Evolutionary conservation across 345 rosid genomes (phyloP), one percentile per base, ranked within the genome.

Genomic region (Bretschneidera sinensis): DNA sequence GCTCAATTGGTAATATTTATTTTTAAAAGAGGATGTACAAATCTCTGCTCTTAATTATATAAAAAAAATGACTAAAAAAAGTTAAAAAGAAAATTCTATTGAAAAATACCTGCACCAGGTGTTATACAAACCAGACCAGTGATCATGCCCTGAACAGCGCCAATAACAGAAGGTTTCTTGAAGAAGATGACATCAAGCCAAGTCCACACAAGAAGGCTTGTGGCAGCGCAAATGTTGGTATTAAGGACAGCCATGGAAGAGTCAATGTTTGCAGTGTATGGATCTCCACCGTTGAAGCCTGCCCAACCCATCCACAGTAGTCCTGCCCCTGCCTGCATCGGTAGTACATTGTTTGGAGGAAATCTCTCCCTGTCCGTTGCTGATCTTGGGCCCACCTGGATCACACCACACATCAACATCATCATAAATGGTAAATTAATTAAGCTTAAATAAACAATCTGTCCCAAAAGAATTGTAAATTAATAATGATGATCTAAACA

Each of bases 301-400:
- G 84, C 77, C 84, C 84, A 80, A 53, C 84, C 84, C 84, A 76
- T 76, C 84, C 84, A 79, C 31, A 79, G 57, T 55, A 80, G 39
- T 1, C 84, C 79, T 19, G 81, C 84, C 13, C 81, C 84, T 1
- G 77, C 79, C 50, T 76, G 53, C 81, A 55, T 54, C 33, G 76
- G 51, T 13, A 80, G 20, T 6, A 76, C 69, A 50, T 76, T 79
- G 74, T 79, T 79, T 6, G 83, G 83, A n/a, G n/a, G n/a, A n/a
- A n/a, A n/a, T n/a, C n/a, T n/a, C n/a, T n/a, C n/a, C n/a, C n/a
- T n/a, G n/a, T 80, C 84, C 52, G 49, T 60, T 3, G 34, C 60
- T 0, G 71, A 60, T 71, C 84, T 74, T 21, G 84, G 84, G 8
- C 84, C 84, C 7, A 80, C 84, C 84, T 28, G 33, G 5, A 28